phyloP scores from a whole-genome alignment of 345 rosid species.

The Eucalyptus regnans region DNA sequence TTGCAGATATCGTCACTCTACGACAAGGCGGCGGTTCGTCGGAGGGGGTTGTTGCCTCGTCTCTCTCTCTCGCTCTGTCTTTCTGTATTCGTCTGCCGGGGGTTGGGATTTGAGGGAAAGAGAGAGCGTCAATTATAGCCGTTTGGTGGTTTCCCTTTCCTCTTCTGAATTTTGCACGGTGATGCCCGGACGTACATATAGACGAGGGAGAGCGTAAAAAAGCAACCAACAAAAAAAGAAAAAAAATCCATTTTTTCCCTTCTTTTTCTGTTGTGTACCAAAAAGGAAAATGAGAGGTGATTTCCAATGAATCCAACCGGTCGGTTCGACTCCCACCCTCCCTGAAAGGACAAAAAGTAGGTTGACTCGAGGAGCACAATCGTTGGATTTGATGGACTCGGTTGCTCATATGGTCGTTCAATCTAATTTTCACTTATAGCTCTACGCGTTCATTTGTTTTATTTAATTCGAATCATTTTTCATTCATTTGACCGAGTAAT shows the following conservation, averaged over 20 bases:
- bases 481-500: not conserved
- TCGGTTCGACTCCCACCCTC: not conserved
- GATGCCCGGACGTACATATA: not conserved
- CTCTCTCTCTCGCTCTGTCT: not conserved
- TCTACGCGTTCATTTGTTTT: not conserved
- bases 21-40: not conserved
- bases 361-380: too few relatives aligned
- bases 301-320: rapidly evolving
- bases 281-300: not conserved
- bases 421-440: not conserved
- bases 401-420: not conserved
- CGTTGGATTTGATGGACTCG: too few relatives aligned
- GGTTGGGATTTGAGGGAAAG: not conserved
- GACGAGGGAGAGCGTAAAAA: not conserved
- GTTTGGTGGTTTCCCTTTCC: not conserved
- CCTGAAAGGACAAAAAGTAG: too few relatives aligned
- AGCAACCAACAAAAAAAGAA: too few relatives aligned
- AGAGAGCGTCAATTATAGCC: not conserved
- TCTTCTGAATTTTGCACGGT: not conserved
- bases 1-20: slow-evolving; percentile 24
- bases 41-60: not conserved
- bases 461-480: not conserved
- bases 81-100: not conserved
- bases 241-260: not conserved
- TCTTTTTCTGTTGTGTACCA: too few relatives aligned